Base-by-base conservation (phyloP, 2,329 filamentous ascomycete genomes). In the Neonectria ditissima region DNA sequence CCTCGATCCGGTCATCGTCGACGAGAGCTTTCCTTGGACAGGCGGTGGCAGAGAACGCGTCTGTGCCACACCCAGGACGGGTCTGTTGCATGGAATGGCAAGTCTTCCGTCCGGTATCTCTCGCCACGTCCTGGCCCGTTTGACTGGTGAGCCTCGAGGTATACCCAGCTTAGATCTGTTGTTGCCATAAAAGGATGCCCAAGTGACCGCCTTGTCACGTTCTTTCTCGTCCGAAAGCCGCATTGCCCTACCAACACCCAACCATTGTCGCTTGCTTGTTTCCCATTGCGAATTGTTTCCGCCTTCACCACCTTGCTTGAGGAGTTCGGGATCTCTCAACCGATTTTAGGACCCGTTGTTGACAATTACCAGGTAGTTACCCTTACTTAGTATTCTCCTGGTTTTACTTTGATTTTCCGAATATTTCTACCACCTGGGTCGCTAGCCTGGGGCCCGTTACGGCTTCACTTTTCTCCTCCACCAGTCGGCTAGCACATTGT, bases 71-170 rank as follows among this genome's bases (percentile, higher is more conserved):
- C 10, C 16, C 9, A 34, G 37, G 30, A 18, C 14, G 22, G 26
- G 37, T 51, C 44, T 52, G 56, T 37, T 18, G 14, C n/a, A 45
- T 50, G 24, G 43, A 37, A 32, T 47, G n/a, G 28, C 43, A 54
- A 54, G 16, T 20, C 34, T 18, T 20, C 10, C 24, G 20, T 39
- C 37, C 39, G 30, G 20, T 47, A 14, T 18, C 10, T 50, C 47
- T 50, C 47, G 37, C 56, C 45, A 45, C 47, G 47, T 18, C 34
- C 24, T 18, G 5, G 20, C 30, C 37, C 14, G 10, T 18, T 56
- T 48, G 20, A 7, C 24, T 53, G 20, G 43, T 9, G 37, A 22
- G 22, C 26, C 13, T 26, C 16, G 20, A 47, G 54, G n/a, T 18
- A 13, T 32, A 11, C 28, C 30, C n/a, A 20, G 45, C 26, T 18